Evolutionary conservation across 106 monocot species (phyloP).

Genomic region (Dactylorhiza incarnata): DNA sequence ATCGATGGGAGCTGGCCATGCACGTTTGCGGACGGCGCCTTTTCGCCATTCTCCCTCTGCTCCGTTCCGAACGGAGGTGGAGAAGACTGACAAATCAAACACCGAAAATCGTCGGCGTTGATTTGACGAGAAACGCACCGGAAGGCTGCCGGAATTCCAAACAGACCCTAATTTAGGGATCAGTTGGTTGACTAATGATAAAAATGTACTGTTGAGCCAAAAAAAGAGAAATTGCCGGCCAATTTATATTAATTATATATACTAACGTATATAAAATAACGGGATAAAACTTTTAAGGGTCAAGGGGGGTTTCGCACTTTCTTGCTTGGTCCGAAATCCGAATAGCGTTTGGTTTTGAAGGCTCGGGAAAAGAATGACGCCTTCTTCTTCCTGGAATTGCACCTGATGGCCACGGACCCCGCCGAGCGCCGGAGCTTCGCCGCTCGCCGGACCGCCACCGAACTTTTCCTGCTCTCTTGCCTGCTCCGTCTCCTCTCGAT

Average conservation of each 20-base stretch:
- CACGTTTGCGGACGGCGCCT: no score
- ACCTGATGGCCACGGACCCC: background rate
- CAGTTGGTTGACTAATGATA: no score
- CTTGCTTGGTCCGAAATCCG: constrained; percentile 7
- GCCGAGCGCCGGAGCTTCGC: constrained; percentile 1
- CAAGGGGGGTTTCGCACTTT: background rate
- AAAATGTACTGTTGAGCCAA: background rate
- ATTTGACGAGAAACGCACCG: no score
- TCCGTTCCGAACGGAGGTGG: no score
- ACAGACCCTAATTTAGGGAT: no score
- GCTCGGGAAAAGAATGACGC: background rate
- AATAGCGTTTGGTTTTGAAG: background rate
- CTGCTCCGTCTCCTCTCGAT: background rate
- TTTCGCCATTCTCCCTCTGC: no score
- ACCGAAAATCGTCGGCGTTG: no score
- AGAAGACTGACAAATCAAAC: no score
- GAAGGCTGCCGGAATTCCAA: no score
- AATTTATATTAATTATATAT: background rate
- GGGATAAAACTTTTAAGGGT: no score
- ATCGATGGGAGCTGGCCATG: no score
- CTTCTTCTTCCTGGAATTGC: background rate
- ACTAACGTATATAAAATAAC: no score
- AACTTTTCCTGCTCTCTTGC: background rate
- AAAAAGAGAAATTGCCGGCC: background rate
- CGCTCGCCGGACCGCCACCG: background rate